Percentiles rank a stretch among this genome's conserved stretches.
Evolutionary conservation across 2,329 filamentous ascomycete species (phyloP).

Genomic region (Penicillium paneum): DNA sequence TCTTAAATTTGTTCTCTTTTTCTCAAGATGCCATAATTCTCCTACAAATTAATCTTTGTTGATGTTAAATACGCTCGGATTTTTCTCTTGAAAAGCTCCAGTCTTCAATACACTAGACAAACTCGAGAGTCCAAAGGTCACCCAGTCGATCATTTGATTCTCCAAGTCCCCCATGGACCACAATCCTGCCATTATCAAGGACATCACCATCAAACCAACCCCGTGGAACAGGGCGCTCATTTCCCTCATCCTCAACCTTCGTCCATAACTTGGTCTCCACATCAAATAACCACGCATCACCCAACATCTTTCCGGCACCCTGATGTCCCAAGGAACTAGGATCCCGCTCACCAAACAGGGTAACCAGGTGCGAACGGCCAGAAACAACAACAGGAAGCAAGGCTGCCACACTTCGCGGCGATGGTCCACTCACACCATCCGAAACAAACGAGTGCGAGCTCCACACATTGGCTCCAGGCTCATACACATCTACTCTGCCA

Average conservation of each 20-base stretch:
- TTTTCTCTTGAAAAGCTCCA: no score
- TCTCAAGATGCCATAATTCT: conserved; percentile 18
- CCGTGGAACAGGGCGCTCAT: conserved; percentile 39
- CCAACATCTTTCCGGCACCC: conserved; percentile 56
- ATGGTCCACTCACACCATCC: conserved; percentile 48
- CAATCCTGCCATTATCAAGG: conserved; percentile 32
- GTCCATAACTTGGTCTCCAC: conserved; percentile 35
- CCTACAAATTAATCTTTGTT: conserved; percentile 8
- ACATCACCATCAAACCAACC: conserved; percentile 57
- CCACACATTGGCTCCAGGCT: conserved; percentile 43
- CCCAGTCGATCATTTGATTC: conserved; percentile 52
- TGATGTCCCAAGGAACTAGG: conserved; percentile 53
- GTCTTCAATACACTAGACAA: conserved; percentile 12
- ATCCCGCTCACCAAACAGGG: conserved; percentile 54
- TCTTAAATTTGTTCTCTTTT: conserved; percentile 1
- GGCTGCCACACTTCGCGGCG: conserved; percentile 50
- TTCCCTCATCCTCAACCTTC: conserved; percentile 24
- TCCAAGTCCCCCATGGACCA: conserved; percentile 52
- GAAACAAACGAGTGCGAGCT: conserved; percentile 26
- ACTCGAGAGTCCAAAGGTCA: conserved; percentile 49
- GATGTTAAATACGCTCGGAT: not conserved
- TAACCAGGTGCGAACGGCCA: conserved; percentile 44
- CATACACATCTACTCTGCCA: conserved; percentile 65
- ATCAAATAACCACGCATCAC: conserved; percentile 51
- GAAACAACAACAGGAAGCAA: conserved; percentile 43